These are phyloP conservation scores for Pelargonium nanum DNA, from an alignment of 345 rosid species.

Conservation along the genomic window DNA sequence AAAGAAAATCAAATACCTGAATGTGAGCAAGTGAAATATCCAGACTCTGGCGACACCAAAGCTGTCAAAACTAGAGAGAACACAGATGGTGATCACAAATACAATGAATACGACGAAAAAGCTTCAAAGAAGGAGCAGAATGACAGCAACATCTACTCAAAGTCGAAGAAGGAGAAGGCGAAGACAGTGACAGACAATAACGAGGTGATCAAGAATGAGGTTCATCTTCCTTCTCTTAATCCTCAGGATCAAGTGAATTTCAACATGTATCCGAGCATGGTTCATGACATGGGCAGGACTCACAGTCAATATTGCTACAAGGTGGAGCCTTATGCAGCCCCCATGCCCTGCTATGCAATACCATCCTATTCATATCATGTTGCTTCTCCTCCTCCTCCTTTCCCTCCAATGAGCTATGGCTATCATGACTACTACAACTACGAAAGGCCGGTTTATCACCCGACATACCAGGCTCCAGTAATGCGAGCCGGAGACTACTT, in stretches of 20 bases:
- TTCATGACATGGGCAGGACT: conserved; percentile 8
- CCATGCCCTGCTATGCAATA: conserved; percentile 26
- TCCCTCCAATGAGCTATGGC: conserved; percentile 14
- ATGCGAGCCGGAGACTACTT: conserved; percentile 40
- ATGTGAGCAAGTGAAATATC: conserved; percentile 11
- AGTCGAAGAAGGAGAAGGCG: conserved; percentile 9
- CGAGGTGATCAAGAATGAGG: conserved; percentile 10
- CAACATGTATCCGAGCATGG: conserved; percentile 9
- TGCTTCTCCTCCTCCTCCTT: conserved; percentile 12
- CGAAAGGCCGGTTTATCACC: conserved; percentile 12
- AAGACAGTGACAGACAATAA: conserved; percentile 2
- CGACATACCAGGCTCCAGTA: conserved; percentile 17
- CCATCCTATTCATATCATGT: conserved; percentile 22
- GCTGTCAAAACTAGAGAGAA: conserved; percentile 10
- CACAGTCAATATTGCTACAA: conserved; percentile 15
- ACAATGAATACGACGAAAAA: conserved; percentile 7
- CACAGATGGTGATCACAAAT: neutral
- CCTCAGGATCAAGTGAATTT: conserved; percentile 7
- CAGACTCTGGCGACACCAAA: conserved; percentile 8
- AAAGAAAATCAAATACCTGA: conserved; percentile 14
- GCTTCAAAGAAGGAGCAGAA: conserved; percentile 7
- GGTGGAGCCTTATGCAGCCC: conserved; percentile 25
- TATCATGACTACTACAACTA: conserved; percentile 13
- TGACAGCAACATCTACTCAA: neutral
- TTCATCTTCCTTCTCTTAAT: neutral